These are phyloP conservation scores for Ciborinia camelliae DNA, from an alignment of 2,329 filamentous ascomycete species.

Conservation along the genomic window DNA sequence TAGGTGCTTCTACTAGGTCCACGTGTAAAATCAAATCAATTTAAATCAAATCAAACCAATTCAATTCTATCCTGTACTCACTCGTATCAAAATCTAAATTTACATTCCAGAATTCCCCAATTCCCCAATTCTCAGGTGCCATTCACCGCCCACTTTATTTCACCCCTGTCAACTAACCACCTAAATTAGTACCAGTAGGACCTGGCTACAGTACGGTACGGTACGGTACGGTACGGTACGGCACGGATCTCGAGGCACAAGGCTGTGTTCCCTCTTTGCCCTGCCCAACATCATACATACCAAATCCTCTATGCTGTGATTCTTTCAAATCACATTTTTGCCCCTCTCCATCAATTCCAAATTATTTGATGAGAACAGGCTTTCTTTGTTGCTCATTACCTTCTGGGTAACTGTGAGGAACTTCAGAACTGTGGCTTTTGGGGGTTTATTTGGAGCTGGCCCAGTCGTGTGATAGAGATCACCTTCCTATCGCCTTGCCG, in stretches of 20 bases:
- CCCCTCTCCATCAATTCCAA: conserved; percentile 15
- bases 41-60: no score
- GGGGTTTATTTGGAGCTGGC: conserved; percentile 1
- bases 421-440: conserved; percentile 1
- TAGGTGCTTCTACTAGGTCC: no score
- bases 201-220: background rate
- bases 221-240: background rate
- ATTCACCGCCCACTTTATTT: background rate
- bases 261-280: conserved; percentile 13
- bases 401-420: conserved; percentile 3
- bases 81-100: background rate
- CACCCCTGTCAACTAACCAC: background rate
- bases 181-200: background rate
- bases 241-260: conserved; percentile 18
- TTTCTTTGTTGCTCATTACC: background rate
- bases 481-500: background rate
- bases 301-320: conserved; percentile 13
- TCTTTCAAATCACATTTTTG: conserved; percentile 10
- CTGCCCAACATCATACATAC: conserved; percentile 13
- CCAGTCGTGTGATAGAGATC: conserved; percentile 7
- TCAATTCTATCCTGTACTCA: no score
- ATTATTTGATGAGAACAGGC: conserved; percentile 10
- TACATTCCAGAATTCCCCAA: background rate
- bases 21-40: no score
- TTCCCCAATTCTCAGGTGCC: no score